Percentiles rank a stretch among this genome's conserved stretches.
Conservation (phyloP, 495 filamentous ascomycete species). For the Darksidea phi region DNA sequence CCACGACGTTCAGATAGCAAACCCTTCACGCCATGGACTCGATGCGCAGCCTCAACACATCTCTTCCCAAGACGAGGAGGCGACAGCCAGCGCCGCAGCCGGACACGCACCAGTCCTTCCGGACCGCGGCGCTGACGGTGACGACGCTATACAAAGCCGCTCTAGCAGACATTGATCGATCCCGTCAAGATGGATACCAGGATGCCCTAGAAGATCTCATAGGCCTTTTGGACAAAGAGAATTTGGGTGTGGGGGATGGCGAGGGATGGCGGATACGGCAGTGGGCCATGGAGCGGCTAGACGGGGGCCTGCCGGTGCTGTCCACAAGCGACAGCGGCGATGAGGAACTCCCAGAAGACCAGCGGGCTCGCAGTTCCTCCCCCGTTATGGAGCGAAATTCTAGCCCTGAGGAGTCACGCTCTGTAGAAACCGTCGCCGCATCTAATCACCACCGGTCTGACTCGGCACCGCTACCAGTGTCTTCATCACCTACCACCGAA, state of each 20-base stretch:
- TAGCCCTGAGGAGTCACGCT: constrained; percentile 37
- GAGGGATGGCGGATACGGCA: constrained; percentile 78
- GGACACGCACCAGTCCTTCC: constrained; percentile 85
- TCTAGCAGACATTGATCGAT: constrained; percentile 68
- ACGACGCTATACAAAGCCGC: constrained; percentile 95
- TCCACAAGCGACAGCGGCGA: constrained; percentile 69
- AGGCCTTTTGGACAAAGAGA: constrained; percentile 75
- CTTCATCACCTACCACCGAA: constrained; percentile 1
- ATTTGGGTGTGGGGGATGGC: constrained; percentile 72
- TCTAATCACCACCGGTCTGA: constrained; percentile 41
- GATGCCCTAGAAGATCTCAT: constrained; percentile 90
- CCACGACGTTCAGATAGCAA: neutral
- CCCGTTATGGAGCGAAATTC: constrained; percentile 59
- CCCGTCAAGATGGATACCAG: constrained; percentile 80
- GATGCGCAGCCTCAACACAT: constrained; percentile 71
- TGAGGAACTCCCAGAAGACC: constrained; percentile 58
- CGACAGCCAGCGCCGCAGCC: constrained; percentile 64
- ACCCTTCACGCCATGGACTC: constrained; percentile 58
- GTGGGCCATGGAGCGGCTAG: constrained; percentile 79
- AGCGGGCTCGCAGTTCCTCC: constrained; percentile 57
- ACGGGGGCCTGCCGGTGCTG: constrained; percentile 53
- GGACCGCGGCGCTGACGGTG: constrained; percentile 86
- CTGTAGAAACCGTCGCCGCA: constrained; percentile 38
- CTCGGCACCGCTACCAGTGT: constrained; percentile 42
- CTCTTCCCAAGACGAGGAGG: constrained; percentile 48